Evolutionary conservation across 768 basidiomycete species (phyloP), one percentile per base, ranked within the genome.

Genomic region (Lyophyllum atratum): DNA sequence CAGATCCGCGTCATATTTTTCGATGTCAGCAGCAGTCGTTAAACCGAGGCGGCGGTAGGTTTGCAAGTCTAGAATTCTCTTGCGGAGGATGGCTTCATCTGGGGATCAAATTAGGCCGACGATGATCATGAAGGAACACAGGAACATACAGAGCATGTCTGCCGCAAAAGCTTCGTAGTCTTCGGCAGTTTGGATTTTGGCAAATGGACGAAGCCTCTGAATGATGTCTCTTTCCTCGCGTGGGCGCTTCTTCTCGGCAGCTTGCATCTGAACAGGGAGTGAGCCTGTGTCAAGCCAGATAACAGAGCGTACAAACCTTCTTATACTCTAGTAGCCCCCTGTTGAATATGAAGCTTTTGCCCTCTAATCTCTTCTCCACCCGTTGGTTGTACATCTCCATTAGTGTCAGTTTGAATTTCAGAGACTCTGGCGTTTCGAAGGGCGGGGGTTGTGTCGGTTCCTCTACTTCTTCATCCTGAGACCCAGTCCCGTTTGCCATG

Each of bases 181-280:
- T 56, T 91, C 86, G 1, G 90, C 89, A 0, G 93, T 95, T 69
- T 97, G 95, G 33, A 98, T 75, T 52, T 88, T 85, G 25, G 96
- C 85, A 70, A 98, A 98, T 2, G 94, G 92, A 61, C 95, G 90
- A 53, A 95, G 80, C 24, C 95, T 86, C 63, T 93, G 86, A 22
- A 94, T 72, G 54, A 98, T 87, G 59, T 98, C 97, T 61, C 90
- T 85, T 65, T 98, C 95, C 59, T 98, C 96, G 64, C 90, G 88
- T 8, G 84, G 83, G 17, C 93, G 80, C 69, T 97, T 98, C 76
- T 95, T 91, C 63, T 99, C 96, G 2, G 83, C 81, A 10, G 92
- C 91, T 80, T 91, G 87, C 78, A 94, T 90, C 96, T 97, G 66
- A n/a, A 21, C 29, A 49, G 39, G 26, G 10, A 29, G 24, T 49